Conservation (phyloP, 2,329 filamentous ascomycete species). For the Fusarium sp. region DNA sequence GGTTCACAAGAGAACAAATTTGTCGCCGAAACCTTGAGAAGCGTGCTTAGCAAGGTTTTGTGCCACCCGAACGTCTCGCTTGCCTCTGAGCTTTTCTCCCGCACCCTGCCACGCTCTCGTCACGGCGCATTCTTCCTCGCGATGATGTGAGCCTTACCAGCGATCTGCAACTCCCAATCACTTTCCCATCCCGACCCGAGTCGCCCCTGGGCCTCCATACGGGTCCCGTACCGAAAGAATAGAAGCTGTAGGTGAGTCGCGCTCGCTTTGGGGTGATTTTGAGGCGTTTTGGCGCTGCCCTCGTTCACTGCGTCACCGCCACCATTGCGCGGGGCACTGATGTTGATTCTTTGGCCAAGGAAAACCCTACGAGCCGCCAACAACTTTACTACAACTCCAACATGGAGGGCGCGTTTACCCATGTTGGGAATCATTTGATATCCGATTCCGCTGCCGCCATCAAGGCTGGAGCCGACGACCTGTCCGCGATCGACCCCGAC, state of each 20-base stretch:
- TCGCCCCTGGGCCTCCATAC: constrained; percentile 40
- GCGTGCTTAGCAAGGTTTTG: constrained; percentile 15
- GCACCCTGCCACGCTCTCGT: constrained; percentile 28
- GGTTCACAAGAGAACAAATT: constrained; percentile 43
- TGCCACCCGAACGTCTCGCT: constrained; percentile 4
- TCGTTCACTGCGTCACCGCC: constrained; percentile 30
- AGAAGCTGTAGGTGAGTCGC: constrained; percentile 44
- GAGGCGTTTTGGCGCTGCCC: constrained; percentile 8
- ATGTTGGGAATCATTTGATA: constrained; percentile 87
- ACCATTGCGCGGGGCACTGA: constrained; percentile 41
- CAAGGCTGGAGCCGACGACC: constrained; percentile 84
- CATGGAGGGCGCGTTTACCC: constrained; percentile 91
- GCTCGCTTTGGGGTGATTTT: constrained; percentile 10
- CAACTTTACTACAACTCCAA: constrained; percentile 44
- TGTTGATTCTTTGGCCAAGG: constrained; percentile 38
- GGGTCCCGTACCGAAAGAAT: constrained; percentile 38
- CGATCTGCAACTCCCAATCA: constrained; percentile 47
- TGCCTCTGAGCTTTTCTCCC: constrained; percentile 16
- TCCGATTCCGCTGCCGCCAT: constrained; percentile 88
- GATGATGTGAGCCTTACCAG: constrained; percentile 54
- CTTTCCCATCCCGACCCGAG: constrained; percentile 45
- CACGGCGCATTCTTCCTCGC: constrained; percentile 45
- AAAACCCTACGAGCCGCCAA: constrained; percentile 44
- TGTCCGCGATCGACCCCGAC: constrained; percentile 78
- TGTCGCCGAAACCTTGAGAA: constrained; percentile 29